Evolutionary conservation across 2,329 filamentous ascomycete species (phyloP), one percentile per base, ranked within the genome.

Genomic region (Lasiodiplodia sp.): DNA sequence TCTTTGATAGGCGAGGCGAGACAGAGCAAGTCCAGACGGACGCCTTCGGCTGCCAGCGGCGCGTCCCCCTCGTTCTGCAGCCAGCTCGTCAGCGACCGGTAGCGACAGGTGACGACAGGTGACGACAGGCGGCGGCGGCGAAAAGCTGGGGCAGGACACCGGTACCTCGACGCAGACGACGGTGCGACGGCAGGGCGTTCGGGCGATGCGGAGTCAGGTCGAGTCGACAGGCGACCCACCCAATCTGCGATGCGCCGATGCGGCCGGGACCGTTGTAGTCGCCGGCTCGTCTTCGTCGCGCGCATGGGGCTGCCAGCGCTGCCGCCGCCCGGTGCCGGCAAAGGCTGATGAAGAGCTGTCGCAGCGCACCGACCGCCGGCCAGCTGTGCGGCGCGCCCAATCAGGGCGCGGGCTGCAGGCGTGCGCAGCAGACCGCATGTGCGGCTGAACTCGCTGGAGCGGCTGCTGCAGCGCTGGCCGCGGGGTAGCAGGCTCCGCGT

Each of bases 181-280:
- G 28, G 28, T 6, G 40, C 8, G n/a, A 4, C 44, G 44, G 40
- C 18, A 44, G 18, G 40, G 16, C 40, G 18, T 44, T 18, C 16
- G 40, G 40, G 21, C 40, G 25, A 62, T 25, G 57, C 57, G 21
- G 40, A 62, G 40, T 21, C 57, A 62, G 57, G 25, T 23, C 21
- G 16, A 47, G 57, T 10, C 31, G 31, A 34, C 57, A 62, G 40
- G 23, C 38, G 37, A 4, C 23, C n/a, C 31, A 56, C 53, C 53
- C 53, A 56, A 56, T 34, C 53, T 58, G 55, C 34, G n/a, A 21
- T 21, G 56, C 37, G 40, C 56, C 55, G 31, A 37, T 25, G 56
- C 38, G 37, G 23, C 3, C 40, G 58, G 34, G 18, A 49, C 5
- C 31, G 25, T 10, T 14, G 34, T 11, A n/a, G 55, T 57, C 55